Evolutionary conservation across 306 rosid species (phyloP).

Genomic region (Trichosanthes truncata): DNA sequence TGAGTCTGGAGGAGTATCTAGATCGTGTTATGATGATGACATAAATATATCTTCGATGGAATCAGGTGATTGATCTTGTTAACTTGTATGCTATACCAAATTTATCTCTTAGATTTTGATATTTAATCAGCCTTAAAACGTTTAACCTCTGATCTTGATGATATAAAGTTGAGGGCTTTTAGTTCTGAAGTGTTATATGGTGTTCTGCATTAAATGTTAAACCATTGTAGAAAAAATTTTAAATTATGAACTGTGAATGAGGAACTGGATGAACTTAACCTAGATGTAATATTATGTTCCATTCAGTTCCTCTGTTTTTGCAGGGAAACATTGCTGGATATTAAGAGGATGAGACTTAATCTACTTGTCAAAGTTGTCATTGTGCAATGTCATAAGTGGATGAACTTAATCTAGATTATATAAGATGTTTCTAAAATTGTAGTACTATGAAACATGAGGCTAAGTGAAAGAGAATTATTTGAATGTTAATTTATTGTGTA

Average conservation of each 20-base stretch:
- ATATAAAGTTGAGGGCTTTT: neutral
- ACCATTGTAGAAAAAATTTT: neutral
- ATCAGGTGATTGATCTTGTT: slow-evolving; percentile 22
- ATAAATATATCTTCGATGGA: slow-evolving; percentile 13
- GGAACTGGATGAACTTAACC: neutral
- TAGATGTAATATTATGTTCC: neutral
- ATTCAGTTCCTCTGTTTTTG: neutral
- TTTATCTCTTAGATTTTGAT: neutral
- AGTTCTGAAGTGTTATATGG: neutral
- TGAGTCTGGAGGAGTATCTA: slow-evolving; percentile 27
- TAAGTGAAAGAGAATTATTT: neutral
- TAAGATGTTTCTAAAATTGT: neutral
- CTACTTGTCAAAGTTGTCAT: neutral
- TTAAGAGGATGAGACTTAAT: neutral
- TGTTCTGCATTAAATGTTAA: neutral
- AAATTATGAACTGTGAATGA: neutral
- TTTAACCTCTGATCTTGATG: slow-evolving; percentile 1
- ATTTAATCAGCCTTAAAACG: neutral
- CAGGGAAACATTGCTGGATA: neutral
- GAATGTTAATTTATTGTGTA: slow-evolving; percentile 22
- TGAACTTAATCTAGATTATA: neutral
- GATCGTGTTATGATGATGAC: slow-evolving; percentile 5
- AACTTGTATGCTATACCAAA: neutral
- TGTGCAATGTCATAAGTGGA: neutral
- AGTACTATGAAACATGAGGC: neutral